Conservation (phyloP, 352 stramenopile genomes). For the Elongisporangium undulatum region DNA sequence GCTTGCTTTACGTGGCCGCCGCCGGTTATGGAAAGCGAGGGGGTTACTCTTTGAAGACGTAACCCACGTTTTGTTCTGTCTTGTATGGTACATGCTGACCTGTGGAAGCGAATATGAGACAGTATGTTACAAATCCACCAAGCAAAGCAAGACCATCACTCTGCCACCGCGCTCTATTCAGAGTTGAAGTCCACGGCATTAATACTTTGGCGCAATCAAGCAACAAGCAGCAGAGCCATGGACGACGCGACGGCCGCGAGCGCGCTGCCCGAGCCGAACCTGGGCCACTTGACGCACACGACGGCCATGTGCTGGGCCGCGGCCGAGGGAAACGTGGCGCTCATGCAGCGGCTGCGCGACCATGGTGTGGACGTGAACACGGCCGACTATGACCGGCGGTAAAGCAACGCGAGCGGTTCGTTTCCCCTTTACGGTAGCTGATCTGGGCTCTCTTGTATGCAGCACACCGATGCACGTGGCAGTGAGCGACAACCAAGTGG, state of each 20-base stretch:
- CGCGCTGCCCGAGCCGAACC: constrained; percentile 1
- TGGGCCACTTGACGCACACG: constrained; percentile 36
- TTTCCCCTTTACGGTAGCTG: neutral
- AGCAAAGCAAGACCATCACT: neutral
- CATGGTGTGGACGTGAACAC: constrained; percentile 68
- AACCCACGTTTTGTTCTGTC: no score
- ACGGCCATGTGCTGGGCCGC: constrained; percentile 81
- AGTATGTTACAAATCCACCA: neutral
- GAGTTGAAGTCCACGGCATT: neutral
- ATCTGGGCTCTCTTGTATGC: neutral
- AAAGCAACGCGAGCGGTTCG: neutral
- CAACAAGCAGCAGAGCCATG: neutral
- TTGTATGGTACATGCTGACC: no score
- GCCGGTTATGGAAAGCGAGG: no score
- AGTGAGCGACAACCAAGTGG: constrained; percentile 52
- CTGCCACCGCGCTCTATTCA: neutral
- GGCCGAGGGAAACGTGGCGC: constrained; percentile 48
- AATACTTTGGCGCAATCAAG: neutral
- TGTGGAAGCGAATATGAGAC: no score
- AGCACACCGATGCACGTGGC: constrained; percentile 79
- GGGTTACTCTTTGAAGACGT: no score
- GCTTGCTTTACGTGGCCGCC: neutral
- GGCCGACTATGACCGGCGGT: constrained; percentile 78
- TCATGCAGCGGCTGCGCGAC: constrained; percentile 51
- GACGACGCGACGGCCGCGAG: neutral